Conservation (phyloP, 2,329 filamentous ascomycete species). For the Aspergillus neotritici region DNA sequence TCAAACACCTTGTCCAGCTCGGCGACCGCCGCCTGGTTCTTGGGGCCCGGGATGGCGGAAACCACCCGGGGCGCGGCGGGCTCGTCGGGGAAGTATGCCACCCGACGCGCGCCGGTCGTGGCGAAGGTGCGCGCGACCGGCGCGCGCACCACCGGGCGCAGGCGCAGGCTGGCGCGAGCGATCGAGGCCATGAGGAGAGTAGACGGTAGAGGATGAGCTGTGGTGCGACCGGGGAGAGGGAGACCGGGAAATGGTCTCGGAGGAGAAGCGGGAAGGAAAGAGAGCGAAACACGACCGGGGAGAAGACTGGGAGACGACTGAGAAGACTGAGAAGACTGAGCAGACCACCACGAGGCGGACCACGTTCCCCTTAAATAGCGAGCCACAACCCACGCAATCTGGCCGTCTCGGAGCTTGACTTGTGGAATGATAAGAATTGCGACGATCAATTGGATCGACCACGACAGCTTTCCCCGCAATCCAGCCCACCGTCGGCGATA, state of each 20-base stretch:
- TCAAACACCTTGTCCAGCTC: constrained; percentile 77
- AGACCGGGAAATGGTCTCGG: neutral
- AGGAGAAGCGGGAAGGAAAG: neutral
- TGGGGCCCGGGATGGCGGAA: constrained; percentile 67
- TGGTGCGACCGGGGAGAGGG: too few relatives aligned
- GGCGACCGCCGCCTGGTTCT: constrained; percentile 62
- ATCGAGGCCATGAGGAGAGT: constrained; percentile 31
- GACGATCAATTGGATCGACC: too few relatives aligned
- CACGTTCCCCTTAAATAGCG: too few relatives aligned
- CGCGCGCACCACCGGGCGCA: constrained; percentile 30
- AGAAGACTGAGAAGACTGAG: too few relatives aligned
- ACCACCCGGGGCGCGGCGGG: constrained; percentile 50
- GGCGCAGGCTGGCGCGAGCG: constrained; percentile 31
- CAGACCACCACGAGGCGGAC: too few relatives aligned
- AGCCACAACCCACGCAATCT: too few relatives aligned
- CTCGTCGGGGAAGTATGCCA: constrained; percentile 54
- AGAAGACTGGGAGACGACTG: neutral
- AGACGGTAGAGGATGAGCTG: neutral
- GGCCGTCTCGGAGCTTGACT: too few relatives aligned
- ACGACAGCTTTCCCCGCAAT: too few relatives aligned
- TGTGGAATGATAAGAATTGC: too few relatives aligned
- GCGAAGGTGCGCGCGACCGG: constrained; percentile 32
- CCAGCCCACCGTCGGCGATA: too few relatives aligned
- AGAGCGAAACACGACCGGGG: too few relatives aligned
- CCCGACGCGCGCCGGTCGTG: constrained; percentile 36